Base-by-base conservation (phyloP, 2,329 filamentous ascomycete genomes). In the Ceratocystis colombiana region DNA sequence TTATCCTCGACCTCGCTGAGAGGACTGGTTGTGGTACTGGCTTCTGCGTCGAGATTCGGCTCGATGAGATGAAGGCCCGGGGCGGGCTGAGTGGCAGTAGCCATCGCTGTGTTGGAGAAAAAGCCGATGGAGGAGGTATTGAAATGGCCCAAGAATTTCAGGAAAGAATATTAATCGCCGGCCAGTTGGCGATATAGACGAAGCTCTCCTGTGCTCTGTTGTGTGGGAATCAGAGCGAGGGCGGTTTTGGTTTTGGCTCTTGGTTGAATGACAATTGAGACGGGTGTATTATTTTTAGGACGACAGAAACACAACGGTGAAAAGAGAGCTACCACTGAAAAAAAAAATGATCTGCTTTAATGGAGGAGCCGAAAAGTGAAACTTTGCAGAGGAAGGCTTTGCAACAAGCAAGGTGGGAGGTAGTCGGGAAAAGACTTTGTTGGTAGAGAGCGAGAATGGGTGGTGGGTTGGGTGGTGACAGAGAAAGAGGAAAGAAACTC, bases 1-100 rank as follows among this genome's bases (percentile, higher is more conserved):
- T 84, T 84, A 72, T 96, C 89, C 72, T 92, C 91, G 66, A 96
- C 89, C 72, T 96, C 93, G 77, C 90, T 96, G 71, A 97, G 81
- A 72, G 91, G 94, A 76, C 93, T 97, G 48, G 92, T 96, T 64
- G 88, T 81, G 74, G 85, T 86, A 74, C 88, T 89, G 72, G 86
- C 85, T 71, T 83, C 82, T 69, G 78, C 77, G 71, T 82, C 82
- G 69, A 77, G 76, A 62, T 75, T 72, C 68, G 78, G 75, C 69
- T 77, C 76, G 68, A 73, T 73, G 63, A 81, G 79, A 68, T 80
- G 78, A 71, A 79, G 78, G 70, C 79, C 79, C 71, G 77, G 76
- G 71, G 78, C 76, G 73, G 78, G 76, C 71, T 80, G 76, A 71
- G 78, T 78, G 72, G 79, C 79, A 70, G 80, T 79, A 71, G 81